Percentiles rank a stretch among this genome's conserved stretches.
phyloP scores from a whole-genome alignment of 441 rosid genomes.

The Bruguiera hainesii region DNA sequence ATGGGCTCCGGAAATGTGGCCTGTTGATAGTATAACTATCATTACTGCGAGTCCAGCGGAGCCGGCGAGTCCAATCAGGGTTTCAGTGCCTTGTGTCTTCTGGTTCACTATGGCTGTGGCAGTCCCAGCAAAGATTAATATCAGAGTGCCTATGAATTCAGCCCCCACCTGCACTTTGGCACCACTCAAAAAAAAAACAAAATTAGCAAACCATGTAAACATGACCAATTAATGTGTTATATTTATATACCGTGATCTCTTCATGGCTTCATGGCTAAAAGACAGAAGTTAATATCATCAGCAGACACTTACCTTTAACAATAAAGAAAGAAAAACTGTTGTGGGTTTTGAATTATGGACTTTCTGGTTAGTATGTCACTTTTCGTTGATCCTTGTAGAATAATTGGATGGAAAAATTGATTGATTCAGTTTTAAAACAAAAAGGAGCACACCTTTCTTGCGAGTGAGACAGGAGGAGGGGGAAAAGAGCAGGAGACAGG shows the following conservation, averaged over 20 bases:
- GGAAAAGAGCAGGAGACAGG: slow-evolving; percentile 65
- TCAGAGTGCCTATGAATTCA: slow-evolving; percentile 80
- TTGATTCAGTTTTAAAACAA: not conserved
- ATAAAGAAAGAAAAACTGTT: too few relatives aligned
- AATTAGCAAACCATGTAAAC: not conserved
- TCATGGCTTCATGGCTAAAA: too few relatives aligned
- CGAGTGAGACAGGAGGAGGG: slow-evolving; percentile 66
- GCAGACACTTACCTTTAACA: too few relatives aligned
- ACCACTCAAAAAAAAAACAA: not conserved
- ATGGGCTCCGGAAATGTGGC: slow-evolving; percentile 96
- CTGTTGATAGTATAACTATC: slow-evolving; percentile 72
- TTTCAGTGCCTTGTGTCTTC: slow-evolving; percentile 69
- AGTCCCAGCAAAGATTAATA: slow-evolving; percentile 74
- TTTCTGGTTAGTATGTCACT: not conserved
- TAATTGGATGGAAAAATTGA: too few relatives aligned
- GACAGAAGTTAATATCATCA: too few relatives aligned
- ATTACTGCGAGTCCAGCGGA: slow-evolving; percentile 76
- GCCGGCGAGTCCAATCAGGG: slow-evolving; percentile 72
- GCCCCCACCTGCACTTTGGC: slow-evolving; percentile 62
- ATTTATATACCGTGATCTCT: too few relatives aligned
- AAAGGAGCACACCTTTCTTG: slow-evolving; percentile 51
- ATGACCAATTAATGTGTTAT: not conserved
- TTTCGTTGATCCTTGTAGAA: not conserved
- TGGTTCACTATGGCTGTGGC: slow-evolving; percentile 85
- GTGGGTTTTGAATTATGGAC: too few relatives aligned